A percentile compares a stretch with the other conserved stretches of the same genome.
These are phyloP conservation scores for Neodidymelliopsis sp. DNA, from an alignment of 2,329 filamentous ascomycete species.

Conservation along the genomic window DNA sequence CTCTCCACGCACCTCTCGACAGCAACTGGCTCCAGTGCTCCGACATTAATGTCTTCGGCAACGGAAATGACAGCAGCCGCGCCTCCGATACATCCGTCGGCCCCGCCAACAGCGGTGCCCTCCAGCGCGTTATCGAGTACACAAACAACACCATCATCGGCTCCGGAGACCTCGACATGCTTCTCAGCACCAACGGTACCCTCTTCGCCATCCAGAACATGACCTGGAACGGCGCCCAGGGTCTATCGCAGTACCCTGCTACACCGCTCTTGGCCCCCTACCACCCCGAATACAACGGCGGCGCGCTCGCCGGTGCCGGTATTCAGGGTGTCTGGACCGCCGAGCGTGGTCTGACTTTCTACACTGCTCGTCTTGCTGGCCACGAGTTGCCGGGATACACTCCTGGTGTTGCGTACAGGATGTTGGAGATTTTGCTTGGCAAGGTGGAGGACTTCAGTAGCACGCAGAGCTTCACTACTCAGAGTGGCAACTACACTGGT, in stretches of 20 bases:
- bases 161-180: slow-evolving; percentile 58
- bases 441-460: slow-evolving; percentile 48
- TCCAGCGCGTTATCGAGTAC: slow-evolving; percentile 59
- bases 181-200: slow-evolving; percentile 60
- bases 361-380: slow-evolving; percentile 51
- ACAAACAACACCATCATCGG: slow-evolving; percentile 62
- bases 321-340: slow-evolving; percentile 51
- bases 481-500: slow-evolving; percentile 44
- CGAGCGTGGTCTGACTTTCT: slow-evolving; percentile 58
- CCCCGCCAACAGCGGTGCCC: slow-evolving; percentile 51
- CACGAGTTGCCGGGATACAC: slow-evolving; percentile 55
- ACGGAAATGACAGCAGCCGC: slow-evolving; percentile 32
- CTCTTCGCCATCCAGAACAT: slow-evolving; percentile 62
- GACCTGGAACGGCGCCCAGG: slow-evolving; percentile 60
- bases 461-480: slow-evolving; percentile 45
- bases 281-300: slow-evolving; percentile 53
- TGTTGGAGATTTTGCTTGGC: slow-evolving; percentile 54
- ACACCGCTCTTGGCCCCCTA: slow-evolving; percentile 55
- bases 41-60: slow-evolving; percentile 52
- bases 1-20: slow-evolving; percentile 56
- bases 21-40: slow-evolving; percentile 55
- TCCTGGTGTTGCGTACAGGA: slow-evolving; percentile 52
- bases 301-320: slow-evolving; percentile 51
- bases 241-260: slow-evolving; percentile 54
- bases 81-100: slow-evolving; percentile 47